These are phyloP conservation scores for Xylaria sp. DNA, from an alignment of 2,329 filamentous ascomycete genomes.

Conservation along the genomic window DNA sequence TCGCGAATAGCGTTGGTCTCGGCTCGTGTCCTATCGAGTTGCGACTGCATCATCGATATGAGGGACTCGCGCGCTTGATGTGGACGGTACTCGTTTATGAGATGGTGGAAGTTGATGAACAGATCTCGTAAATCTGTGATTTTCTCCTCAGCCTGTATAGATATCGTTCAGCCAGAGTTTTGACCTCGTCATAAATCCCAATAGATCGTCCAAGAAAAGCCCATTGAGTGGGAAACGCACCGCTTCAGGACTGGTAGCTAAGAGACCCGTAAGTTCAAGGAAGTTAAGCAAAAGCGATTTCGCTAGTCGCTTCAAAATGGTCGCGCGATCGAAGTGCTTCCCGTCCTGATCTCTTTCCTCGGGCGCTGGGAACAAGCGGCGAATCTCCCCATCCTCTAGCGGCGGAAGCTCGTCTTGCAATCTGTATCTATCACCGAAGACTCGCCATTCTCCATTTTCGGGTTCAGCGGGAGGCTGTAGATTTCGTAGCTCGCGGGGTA, in stretches of 20 bases:
- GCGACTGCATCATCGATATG: slow-evolving; percentile 54
- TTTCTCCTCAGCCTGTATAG: slow-evolving; percentile 57
- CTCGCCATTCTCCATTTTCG: slow-evolving; percentile 53
- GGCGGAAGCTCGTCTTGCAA: slow-evolving; percentile 31
- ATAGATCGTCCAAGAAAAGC: neutral
- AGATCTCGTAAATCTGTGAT: slow-evolving; percentile 73
- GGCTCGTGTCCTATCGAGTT: slow-evolving; percentile 60
- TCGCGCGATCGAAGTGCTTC: slow-evolving; percentile 57
- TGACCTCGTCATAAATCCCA: neutral
- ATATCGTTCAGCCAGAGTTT: slow-evolving; percentile 5
- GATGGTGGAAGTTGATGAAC: slow-evolving; percentile 85
- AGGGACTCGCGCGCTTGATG: slow-evolving; percentile 71
- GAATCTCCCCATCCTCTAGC: slow-evolving; percentile 71
- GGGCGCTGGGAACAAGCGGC: slow-evolving; percentile 47
- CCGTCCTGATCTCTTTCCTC: slow-evolving; percentile 42
- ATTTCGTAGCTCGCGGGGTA: slow-evolving; percentile 67
- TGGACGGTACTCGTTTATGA: slow-evolving; percentile 77
- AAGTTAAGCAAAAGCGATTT: slow-evolving; percentile 87
- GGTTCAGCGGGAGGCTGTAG: slow-evolving; percentile 79
- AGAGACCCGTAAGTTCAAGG: slow-evolving; percentile 70
- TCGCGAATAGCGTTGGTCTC: slow-evolving; percentile 71
- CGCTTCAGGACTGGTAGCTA: slow-evolving; percentile 59
- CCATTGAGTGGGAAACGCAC: slow-evolving; percentile 29
- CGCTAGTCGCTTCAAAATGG: slow-evolving; percentile 69
- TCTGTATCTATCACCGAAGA: slow-evolving; percentile 25